A percentile compares a stretch with the other conserved stretches of the same genome.
These are phyloP conservation scores for Asclepias syriaca DNA, from an alignment of 257 asterid genomes.

Conservation along the genomic window DNA sequence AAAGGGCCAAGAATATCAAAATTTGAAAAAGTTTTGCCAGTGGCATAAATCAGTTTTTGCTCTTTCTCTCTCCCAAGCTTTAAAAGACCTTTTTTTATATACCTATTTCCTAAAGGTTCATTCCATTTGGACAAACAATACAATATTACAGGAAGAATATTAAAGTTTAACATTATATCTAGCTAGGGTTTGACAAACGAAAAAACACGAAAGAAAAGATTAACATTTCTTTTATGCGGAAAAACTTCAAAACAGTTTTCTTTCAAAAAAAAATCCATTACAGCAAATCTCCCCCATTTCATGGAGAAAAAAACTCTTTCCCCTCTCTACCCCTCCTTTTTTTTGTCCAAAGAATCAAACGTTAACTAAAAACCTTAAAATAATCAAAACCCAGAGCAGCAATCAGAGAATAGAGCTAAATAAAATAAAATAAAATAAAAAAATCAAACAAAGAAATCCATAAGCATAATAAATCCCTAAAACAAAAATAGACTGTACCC, in stretches of 20 bases:
- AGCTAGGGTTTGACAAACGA: background rate
- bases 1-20: too few species aligned
- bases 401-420: background rate
- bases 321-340: too few species aligned
- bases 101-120: too few species aligned
- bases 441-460: background rate
- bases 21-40: too few species aligned
- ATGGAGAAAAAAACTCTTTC: too few species aligned
- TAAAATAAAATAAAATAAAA: too few species aligned
- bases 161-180: background rate
- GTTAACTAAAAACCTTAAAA: background rate
- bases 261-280: background rate
- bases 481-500: background rate
- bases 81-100: too few species aligned
- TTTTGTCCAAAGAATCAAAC: background rate
- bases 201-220: background rate
- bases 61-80: too few species aligned
- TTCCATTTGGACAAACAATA: background rate
- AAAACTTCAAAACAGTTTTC: background rate
- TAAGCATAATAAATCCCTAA: background rate
- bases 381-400: background rate
- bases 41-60: too few species aligned
- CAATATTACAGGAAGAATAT: too few species aligned
- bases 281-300: background rate
- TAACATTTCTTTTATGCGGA: background rate